Evolutionary conservation across 2,329 filamentous ascomycete genomes (phyloP).

Genomic region (Rhexocercosporidium sp.): DNA sequence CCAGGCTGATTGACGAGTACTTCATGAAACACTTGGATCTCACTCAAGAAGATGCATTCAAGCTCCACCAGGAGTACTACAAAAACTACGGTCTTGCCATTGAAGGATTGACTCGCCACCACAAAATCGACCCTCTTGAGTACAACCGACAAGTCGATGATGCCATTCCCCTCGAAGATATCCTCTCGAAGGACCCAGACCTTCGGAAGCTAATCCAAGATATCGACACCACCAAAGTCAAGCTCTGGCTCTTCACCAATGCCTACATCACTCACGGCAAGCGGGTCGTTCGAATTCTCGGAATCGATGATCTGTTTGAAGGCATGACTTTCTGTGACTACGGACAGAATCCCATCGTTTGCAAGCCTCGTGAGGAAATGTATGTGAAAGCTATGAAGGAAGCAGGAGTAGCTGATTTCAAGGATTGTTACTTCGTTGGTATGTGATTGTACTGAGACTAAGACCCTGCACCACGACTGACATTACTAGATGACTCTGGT

Average conservation of each 20-base stretch:
- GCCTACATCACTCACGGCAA: slow-evolving; percentile 89
- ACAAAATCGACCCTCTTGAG: slow-evolving; percentile 92
- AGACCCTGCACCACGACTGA: slow-evolving; percentile 8
- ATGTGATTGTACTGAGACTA: slow-evolving; percentile 46
- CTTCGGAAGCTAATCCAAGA: slow-evolving; percentile 79
- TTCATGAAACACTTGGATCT: slow-evolving; percentile 72
- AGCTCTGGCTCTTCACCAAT: slow-evolving; percentile 94
- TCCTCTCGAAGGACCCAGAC: slow-evolving; percentile 79
- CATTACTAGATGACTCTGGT: slow-evolving; percentile 76
- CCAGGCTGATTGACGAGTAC: slow-evolving; percentile 69
- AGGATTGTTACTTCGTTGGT: slow-evolving; percentile 94
- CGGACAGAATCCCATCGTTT: slow-evolving; percentile 71
- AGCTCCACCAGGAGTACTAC: slow-evolving; percentile 91
- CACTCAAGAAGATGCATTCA: slow-evolving; percentile 76
- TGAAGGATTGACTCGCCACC: slow-evolving; percentile 89
- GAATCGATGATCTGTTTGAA: slow-evolving; percentile 88
- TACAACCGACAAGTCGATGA: slow-evolving; percentile 97
- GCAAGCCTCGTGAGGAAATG: slow-evolving; percentile 86
- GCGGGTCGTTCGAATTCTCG: slow-evolving; percentile 80
- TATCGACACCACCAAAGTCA: slow-evolving; percentile 83
- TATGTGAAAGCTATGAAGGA: slow-evolving; percentile 88
- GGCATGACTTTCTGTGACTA: slow-evolving; percentile 97
- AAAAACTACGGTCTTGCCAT: slow-evolving; percentile 96
- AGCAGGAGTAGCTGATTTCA: slow-evolving; percentile 69
- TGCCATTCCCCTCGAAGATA: slow-evolving; percentile 82